These are phyloP conservation scores for Dendrothele bispora DNA, from an alignment of 768 basidiomycete species.

Conservation along the genomic window DNA sequence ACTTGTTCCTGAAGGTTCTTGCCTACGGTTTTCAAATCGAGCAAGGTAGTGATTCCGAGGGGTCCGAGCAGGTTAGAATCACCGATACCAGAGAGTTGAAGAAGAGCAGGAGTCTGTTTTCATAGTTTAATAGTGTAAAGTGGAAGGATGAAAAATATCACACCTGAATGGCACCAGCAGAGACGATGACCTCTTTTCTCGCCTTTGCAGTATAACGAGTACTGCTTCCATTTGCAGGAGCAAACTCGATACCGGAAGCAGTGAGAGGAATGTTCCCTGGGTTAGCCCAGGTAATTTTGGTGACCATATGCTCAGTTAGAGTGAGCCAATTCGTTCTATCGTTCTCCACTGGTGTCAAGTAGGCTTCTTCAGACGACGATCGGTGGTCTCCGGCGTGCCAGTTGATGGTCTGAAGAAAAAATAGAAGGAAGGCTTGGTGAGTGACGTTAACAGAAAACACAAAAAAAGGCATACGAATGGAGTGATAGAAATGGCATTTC, in stretches of 20 bases:
- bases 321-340: conserved; percentile 49
- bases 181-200: conserved; percentile 50
- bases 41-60: conserved; percentile 45
- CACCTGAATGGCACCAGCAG: conserved; percentile 51
- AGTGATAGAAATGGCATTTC: conserved; percentile 56
- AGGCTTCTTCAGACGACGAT: conserved; percentile 54
- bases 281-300: conserved; percentile 40
- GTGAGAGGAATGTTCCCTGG: conserved; percentile 32
- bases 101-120: conserved; percentile 40
- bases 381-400: conserved; percentile 51
- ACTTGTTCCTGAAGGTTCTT: conserved; percentile 61
- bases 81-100: conserved; percentile 60
- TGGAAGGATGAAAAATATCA: background rate
- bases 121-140: background rate
- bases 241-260: conserved; percentile 49
- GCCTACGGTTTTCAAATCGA: conserved; percentile 51
- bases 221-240: conserved; percentile 33
- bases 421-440: background rate
- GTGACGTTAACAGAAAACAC: background rate
- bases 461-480: conserved; percentile 37
- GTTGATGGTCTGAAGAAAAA: conserved; percentile 41
- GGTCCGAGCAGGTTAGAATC: conserved; percentile 43
- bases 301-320: conserved; percentile 43
- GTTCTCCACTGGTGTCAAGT: conserved; percentile 52
- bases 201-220: conserved; percentile 42